phyloP scores from a whole-genome alignment of 441 rosid genomes.

The Rhodomyrtus psidioides region DNA sequence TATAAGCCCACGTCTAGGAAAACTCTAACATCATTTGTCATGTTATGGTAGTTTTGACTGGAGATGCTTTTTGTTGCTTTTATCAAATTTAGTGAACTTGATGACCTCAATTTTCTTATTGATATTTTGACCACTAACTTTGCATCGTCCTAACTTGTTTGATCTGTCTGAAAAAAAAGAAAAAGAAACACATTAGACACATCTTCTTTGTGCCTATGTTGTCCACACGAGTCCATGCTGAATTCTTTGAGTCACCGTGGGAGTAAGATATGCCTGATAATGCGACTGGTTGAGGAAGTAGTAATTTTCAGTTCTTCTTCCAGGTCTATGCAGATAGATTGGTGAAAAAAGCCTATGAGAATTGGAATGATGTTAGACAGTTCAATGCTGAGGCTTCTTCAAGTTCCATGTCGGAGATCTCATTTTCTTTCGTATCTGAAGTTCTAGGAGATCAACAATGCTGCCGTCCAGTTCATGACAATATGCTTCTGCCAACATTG shows the following conservation, averaged over 20 bases:
- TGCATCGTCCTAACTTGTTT: neutral
- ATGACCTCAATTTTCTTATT: neutral
- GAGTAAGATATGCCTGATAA: neutral
- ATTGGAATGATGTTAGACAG: neutral
- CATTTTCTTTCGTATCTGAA: fast-evolving
- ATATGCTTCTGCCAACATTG: neutral
- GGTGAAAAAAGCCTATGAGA: neutral
- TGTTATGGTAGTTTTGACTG: neutral
- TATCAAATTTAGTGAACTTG: neutral
- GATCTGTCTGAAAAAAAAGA: too few relatives aligned
- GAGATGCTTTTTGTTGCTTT: neutral
- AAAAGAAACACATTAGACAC: too few relatives aligned
- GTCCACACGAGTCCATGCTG: neutral
- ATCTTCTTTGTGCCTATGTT: too few relatives aligned
- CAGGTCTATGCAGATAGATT: neutral
- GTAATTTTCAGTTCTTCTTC: neutral
- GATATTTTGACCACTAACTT: neutral
- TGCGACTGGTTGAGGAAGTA: neutral
- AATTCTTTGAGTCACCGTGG: neutral
- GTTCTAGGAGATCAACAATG: neutral
- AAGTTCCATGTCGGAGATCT: neutral
- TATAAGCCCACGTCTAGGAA: too few relatives aligned
- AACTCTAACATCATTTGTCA: too few relatives aligned
- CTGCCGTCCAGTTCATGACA: neutral
- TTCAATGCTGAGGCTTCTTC: neutral